Evolutionary conservation across 129 eudicot species (phyloP), one percentile per base, ranked within the genome.

Genomic region (Pittosporum tobira): DNA sequence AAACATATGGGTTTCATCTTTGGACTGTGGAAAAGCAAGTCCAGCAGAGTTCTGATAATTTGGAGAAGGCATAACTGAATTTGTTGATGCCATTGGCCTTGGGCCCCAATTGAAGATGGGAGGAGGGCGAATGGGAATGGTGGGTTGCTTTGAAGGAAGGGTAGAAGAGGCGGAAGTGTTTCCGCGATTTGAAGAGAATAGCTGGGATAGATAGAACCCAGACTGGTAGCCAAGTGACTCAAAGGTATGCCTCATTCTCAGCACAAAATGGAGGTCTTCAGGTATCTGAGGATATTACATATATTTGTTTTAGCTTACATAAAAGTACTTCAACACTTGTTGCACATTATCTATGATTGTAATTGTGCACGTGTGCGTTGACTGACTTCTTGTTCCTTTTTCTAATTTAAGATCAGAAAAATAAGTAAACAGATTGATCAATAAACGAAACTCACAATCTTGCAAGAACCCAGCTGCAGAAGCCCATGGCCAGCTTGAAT

Each of bases 401-500:
- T 12, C 10, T 55, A 9, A 13, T 18, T 29, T 30, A 47, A 47
- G 51, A 36, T 37, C 61, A 26, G 25, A 28, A 42, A 9, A 15
- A 62, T 20, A 4, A 24, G 44, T 5, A 0, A 52, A 3, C 23
- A 26, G 25, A 44, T 25, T 26, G 11, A 57, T 0, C 16, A 30
- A 62, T 37, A 5, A 26, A 74, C 8, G 49, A 31, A 55, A 82
- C 98, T 86, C 76, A 91, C 98, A 78, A 86, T 91, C 77, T 91
- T 91, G 94, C 96, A 91, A 38, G 98, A 91, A 57, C 98, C 98
- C 34, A 91, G 94, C 60, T 91, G 98, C 64, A 91, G 80, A 62
- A 86, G 94, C 53, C 98, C 98, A 78, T 91, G 98, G 50, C 95
- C 98, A 71, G 98, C 98, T 81, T 91, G 98, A 71, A 91, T 86